Conservation (phyloP, 495 filamentous ascomycete species). For the Trichodelitschia bisporula region DNA sequence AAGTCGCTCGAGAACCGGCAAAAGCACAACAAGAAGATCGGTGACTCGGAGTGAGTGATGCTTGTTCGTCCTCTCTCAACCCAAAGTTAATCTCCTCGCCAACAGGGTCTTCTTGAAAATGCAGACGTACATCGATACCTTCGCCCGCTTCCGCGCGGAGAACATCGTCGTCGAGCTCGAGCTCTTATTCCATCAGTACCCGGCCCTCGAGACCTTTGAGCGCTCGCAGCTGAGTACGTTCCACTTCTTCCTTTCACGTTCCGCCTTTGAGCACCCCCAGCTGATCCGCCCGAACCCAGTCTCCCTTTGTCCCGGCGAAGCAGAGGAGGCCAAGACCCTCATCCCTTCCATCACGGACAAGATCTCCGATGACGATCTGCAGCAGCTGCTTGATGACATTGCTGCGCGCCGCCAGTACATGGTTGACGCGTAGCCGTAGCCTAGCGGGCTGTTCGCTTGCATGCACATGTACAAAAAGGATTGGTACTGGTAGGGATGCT, state of each 20-base stretch:
- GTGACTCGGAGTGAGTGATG: slow-evolving; percentile 22
- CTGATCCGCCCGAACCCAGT: slow-evolving; percentile 21
- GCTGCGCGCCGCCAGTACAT: slow-evolving; percentile 27
- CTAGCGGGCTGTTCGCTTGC: no score
- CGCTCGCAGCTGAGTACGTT: slow-evolving; percentile 66
- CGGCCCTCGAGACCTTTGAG: slow-evolving; percentile 74
- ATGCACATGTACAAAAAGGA: no score
- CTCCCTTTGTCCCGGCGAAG: slow-evolving; percentile 69
- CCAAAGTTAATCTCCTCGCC: background rate
- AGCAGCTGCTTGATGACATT: slow-evolving; percentile 76
- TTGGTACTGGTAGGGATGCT: no score
- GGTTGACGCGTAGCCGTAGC: no score
- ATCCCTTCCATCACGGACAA: slow-evolving; percentile 79
- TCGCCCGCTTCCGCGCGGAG: slow-evolving; percentile 82
- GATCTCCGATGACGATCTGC: slow-evolving; percentile 63
- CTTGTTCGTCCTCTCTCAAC: background rate
- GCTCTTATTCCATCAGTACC: slow-evolving; percentile 45
- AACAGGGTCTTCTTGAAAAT: slow-evolving; percentile 50
- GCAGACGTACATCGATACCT: slow-evolving; percentile 70
- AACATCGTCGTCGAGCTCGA: slow-evolving; percentile 88
- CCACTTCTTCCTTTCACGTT: background rate
- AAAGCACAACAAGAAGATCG: slow-evolving; percentile 34
- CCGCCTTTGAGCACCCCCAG: background rate
- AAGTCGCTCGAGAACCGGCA: slow-evolving; percentile 56
- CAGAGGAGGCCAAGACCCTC: slow-evolving; percentile 88